Conservation (phyloP, 2,329 filamentous ascomycete genomes). For the Myriosclerotinia scirpicola region DNA sequence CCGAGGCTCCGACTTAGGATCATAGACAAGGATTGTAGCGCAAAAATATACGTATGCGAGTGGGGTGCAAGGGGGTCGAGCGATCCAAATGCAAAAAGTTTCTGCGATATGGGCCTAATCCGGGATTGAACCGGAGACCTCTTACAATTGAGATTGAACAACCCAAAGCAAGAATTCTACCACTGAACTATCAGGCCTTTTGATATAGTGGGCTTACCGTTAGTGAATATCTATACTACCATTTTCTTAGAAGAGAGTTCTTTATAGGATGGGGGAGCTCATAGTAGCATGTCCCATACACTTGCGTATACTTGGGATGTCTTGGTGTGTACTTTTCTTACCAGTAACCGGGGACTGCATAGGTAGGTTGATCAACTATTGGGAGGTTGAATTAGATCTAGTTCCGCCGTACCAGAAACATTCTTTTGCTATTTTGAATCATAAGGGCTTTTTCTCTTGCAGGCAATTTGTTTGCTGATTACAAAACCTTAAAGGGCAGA, state of each 20-base stretch:
- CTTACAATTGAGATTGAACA: not conserved
- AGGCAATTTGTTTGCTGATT: no score
- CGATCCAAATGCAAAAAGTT: no score
- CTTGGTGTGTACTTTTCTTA: no score
- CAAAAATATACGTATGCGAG: not conserved
- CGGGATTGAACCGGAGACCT: constrained; percentile 18
- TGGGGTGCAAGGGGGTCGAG: not conserved
- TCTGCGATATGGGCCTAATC: constrained; percentile 20
- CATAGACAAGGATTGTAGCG: not conserved
- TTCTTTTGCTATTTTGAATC: no score
- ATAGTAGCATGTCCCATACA: not conserved
- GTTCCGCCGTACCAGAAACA: no score
- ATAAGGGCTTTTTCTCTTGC: no score
- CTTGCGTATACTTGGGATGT: no score
- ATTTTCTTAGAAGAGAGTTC: no score
- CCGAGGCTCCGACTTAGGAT: not conserved
- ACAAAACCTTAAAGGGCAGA: no score
- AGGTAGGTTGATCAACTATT: no score
- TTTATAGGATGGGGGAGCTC: not conserved
- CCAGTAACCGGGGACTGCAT: no score
- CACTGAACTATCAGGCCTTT: constrained; percentile 17
- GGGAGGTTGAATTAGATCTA: no score
- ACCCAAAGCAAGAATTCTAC: constrained; percentile 21
- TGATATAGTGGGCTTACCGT: fast-evolving
- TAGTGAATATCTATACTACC: not conserved